Evolutionary conservation across 768 basidiomycete species (phyloP).

Genomic region (Suillus plorans): DNA sequence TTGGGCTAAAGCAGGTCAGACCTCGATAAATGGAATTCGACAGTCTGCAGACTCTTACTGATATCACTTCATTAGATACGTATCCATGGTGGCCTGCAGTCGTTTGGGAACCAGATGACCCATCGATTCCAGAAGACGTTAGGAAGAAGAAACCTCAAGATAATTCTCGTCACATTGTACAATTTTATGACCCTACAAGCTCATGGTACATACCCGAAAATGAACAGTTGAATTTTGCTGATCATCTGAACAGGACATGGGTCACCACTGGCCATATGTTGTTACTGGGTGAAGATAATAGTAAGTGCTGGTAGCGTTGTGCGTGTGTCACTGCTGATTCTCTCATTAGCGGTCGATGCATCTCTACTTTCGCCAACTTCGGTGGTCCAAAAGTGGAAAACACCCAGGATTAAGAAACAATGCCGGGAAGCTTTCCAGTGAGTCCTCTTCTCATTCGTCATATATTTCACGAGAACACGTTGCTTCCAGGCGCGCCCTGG

Average conservation of each 20-base stretch:
- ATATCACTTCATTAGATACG: constrained; percentile 45
- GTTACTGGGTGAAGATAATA: constrained; percentile 64
- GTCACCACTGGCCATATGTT: constrained; percentile 55
- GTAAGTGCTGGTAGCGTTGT: constrained; percentile 40
- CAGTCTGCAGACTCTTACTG: neutral
- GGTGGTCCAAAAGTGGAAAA: constrained; percentile 62
- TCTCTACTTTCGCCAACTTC: constrained; percentile 56
- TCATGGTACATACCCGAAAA: constrained; percentile 50
- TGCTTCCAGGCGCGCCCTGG: constrained; percentile 37
- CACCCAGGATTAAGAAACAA: constrained; percentile 44
- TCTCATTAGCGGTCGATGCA: constrained; percentile 57
- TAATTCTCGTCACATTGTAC: constrained; percentile 60
- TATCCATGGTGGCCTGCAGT: constrained; percentile 91
- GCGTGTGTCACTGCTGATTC: neutral
- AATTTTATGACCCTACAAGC: constrained; percentile 70
- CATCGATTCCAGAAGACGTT: constrained; percentile 47
- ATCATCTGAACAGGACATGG: constrained; percentile 53
- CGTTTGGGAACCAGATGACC: constrained; percentile 62
- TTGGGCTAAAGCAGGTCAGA: constrained; percentile 79
- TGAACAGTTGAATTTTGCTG: neutral
- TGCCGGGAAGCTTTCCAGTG: constrained; percentile 65
- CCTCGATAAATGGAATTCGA: neutral
- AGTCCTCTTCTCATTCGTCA: constrained; percentile 22
- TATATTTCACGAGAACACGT: neutral
- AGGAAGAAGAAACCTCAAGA: constrained; percentile 32